A percentile compares a stretch with the other conserved stretches of the same genome.
phyloP scores from a whole-genome alignment of 306 rosid genomes.

The Arachis hypogaea region DNA sequence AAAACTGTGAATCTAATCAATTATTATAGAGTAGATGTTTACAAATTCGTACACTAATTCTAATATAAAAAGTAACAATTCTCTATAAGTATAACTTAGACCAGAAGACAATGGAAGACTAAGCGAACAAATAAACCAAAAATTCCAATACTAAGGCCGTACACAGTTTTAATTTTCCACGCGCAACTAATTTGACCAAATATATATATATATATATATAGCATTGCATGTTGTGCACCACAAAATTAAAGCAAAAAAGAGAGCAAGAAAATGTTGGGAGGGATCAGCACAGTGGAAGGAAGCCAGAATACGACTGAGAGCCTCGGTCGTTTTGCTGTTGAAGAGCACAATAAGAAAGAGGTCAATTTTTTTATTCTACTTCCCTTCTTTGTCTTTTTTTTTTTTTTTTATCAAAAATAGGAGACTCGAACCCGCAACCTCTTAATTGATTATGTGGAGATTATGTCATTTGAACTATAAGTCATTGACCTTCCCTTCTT shows the following conservation, averaged over 20 bases:
- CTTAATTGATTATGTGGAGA: too few relatives aligned
- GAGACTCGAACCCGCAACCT: too few relatives aligned
- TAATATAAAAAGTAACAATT: too few relatives aligned
- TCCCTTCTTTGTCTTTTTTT: not conserved
- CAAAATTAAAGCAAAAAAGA: not conserved
- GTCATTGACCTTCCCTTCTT: too few relatives aligned
- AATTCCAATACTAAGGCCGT: not conserved
- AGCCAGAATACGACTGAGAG: slow-evolving; percentile 31
- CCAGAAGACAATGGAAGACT: too few relatives aligned
- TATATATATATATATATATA: not conserved
- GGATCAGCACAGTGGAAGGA: slow-evolving; percentile 20
- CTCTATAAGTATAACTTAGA: too few relatives aligned
- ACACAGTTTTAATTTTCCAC: not conserved
- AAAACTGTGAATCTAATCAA: too few relatives aligned
- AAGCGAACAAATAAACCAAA: not conserved
- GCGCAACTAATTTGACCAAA: slow-evolving; percentile 10
- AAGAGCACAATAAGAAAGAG: slow-evolving; percentile 39
- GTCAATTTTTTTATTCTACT: not conserved
- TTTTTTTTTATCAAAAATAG: too few relatives aligned
- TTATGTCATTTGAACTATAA: too few relatives aligned
- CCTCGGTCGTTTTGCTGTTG: slow-evolving; percentile 37
- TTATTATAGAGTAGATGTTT: too few relatives aligned
- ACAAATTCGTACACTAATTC: too few relatives aligned
- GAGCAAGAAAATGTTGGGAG: slow-evolving; percentile 27
- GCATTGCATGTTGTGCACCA: too few relatives aligned